A percentile compares a stretch with the other conserved stretches of the same genome.
Conservation (phyloP, 75 land plant species). For the Selaginella moellendorffii region DNA sequence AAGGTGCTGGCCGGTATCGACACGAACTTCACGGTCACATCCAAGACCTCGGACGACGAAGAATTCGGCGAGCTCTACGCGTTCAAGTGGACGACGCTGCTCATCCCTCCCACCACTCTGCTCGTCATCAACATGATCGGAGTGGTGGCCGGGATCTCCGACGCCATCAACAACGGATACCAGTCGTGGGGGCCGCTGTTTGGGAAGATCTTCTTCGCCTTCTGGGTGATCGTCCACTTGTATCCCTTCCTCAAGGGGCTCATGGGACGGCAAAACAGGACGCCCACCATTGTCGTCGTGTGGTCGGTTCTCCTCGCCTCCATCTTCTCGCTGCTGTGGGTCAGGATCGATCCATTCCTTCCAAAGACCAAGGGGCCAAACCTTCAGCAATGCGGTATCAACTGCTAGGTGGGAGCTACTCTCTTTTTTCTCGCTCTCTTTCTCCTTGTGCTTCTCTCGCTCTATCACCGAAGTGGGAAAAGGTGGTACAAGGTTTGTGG, state of each 20-base stretch:
- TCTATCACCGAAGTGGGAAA: too few relatives aligned
- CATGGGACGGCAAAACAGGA: slow-evolving; percentile 82
- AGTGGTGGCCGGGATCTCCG: slow-evolving; percentile 46
- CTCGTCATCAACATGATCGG: slow-evolving; percentile 56
- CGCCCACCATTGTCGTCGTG: slow-evolving; percentile 71
- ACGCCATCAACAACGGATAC: slow-evolving; percentile 60
- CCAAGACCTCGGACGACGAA: slow-evolving; percentile 49
- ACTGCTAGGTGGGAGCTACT: too few relatives aligned
- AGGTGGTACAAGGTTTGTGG: too few relatives aligned
- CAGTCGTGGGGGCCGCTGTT: slow-evolving; percentile 63
- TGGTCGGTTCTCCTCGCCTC: slow-evolving; percentile 82
- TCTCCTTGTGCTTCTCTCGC: too few relatives aligned
- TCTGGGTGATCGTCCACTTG: slow-evolving; percentile 83
- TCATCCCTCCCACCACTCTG: slow-evolving; percentile 52
- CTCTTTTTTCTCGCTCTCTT: too few relatives aligned
- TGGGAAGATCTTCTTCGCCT: slow-evolving; percentile 56
- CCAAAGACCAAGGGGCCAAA: slow-evolving; percentile 53
- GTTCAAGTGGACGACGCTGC: slow-evolving; percentile 55
- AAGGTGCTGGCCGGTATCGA: slow-evolving; percentile 64
- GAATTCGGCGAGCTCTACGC: slow-evolving; percentile 58
- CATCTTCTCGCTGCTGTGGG: slow-evolving; percentile 47
- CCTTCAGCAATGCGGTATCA: slow-evolving; percentile 45
- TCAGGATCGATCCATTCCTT: slow-evolving; percentile 28
- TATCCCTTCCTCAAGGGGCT: slow-evolving; percentile 84
- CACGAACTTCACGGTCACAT: slow-evolving; percentile 66